Conservation (phyloP, 192 early-diverging fungal genomes). For the Coemansia sp. region DNA sequence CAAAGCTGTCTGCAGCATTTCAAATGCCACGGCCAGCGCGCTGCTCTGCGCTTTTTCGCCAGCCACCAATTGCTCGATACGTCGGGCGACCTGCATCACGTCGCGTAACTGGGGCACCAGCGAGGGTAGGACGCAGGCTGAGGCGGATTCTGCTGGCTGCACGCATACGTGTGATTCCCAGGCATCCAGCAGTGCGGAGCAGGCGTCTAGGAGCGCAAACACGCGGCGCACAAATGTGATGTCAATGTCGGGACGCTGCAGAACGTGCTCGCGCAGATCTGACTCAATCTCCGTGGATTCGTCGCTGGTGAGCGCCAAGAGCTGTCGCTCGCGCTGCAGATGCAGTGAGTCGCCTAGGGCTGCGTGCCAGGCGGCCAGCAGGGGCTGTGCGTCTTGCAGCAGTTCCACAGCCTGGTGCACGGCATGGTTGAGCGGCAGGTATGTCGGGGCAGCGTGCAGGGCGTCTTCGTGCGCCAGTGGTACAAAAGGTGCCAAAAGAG, state of each 20-base stretch:
- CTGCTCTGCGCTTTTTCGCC: conserved; percentile 15
- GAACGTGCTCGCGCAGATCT: conserved; percentile 21
- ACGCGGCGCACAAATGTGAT: conserved; percentile 15
- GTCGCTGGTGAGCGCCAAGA: neutral
- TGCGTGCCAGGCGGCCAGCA: conserved; percentile 27
- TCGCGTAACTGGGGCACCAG: conserved; percentile 17
- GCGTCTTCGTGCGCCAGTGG: neutral
- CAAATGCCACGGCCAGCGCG: conserved; percentile 45
- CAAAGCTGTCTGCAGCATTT: conserved; percentile 22
- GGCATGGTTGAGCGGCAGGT: conserved; percentile 17
- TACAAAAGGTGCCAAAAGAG: no score
- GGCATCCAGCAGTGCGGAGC: conserved; percentile 8
- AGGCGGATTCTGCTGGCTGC: neutral
- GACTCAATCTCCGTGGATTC: neutral
- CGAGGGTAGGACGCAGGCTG: neutral
- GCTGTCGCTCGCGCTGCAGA: conserved; percentile 34
- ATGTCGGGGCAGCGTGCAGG: conserved; percentile 14
- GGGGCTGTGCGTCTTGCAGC: neutral
- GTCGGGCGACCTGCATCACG: conserved; percentile 7
- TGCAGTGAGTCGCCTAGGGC: conserved; percentile 18
- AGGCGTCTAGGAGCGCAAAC: conserved; percentile 33
- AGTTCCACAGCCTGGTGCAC: conserved; percentile 17
- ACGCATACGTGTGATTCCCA: conserved; percentile 16
- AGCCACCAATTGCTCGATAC: conserved; percentile 10
- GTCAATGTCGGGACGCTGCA: conserved; percentile 38